These are phyloP conservation scores for Gamarada debralockiae DNA, from an alignment of 495 filamentous ascomycete species.

Conservation along the genomic window DNA sequence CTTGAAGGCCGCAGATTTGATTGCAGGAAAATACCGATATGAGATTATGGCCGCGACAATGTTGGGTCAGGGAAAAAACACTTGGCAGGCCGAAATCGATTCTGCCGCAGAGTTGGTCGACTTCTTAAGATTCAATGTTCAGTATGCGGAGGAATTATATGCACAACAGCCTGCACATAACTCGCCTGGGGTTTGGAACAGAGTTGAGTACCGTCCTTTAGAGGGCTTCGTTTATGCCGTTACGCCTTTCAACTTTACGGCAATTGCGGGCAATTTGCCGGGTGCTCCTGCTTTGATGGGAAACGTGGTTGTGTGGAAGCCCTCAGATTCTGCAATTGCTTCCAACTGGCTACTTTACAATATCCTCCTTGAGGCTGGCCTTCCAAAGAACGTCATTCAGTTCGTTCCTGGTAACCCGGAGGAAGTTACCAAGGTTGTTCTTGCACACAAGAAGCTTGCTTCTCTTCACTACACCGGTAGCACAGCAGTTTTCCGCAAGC, in stretches of 20 bases:
- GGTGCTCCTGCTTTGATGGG: conserved; percentile 73
- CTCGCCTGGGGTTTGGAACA: conserved; percentile 75
- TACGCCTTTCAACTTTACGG: conserved; percentile 88
- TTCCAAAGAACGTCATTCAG: conserved; percentile 77
- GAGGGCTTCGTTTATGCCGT: conserved; percentile 88
- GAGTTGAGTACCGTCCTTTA: conserved; percentile 75
- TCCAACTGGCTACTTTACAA: conserved; percentile 74
- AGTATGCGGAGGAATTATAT: conserved; percentile 84
- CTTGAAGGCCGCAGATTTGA: conserved; percentile 86
- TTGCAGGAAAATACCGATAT: conserved; percentile 86
- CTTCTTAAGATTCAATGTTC: conserved; percentile 87
- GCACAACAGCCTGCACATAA: conserved; percentile 78
- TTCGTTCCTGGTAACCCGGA: conserved; percentile 78
- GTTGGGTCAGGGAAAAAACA: conserved; percentile 93
- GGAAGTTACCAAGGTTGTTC: conserved; percentile 63
- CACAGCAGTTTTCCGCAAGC: conserved; percentile 72
- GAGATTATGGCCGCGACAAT: conserved; percentile 92
- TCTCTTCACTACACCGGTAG: conserved; percentile 80
- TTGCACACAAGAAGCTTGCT: conserved; percentile 68
- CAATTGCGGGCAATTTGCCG: conserved; percentile 75
- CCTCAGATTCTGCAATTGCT: conserved; percentile 71
- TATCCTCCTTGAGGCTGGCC: conserved; percentile 82
- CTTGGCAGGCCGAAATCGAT: conserved; percentile 96
- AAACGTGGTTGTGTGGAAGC: conserved; percentile 89
- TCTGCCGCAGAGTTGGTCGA: conserved; percentile 87